Base-by-base conservation (phyloP, 2,329 filamentous ascomycete species). In the Lecanicillium sp. region DNA sequence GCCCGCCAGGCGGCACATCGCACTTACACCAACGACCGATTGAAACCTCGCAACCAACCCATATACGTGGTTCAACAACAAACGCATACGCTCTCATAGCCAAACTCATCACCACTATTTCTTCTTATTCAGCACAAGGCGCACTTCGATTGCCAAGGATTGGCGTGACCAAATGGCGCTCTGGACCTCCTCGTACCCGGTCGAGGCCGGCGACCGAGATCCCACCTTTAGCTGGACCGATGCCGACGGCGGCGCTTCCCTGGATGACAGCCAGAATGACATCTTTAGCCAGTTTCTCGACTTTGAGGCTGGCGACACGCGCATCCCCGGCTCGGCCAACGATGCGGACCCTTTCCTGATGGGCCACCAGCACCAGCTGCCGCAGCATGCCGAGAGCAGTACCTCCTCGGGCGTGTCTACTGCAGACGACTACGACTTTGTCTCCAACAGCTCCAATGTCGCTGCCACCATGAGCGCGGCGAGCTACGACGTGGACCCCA, bases 201-300 rank as follows among this genome's bases (percentile, higher is more conserved):
- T 54, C 33, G 58, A 61, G 41, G 46, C 53, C 42, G 48, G 53
- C 44, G 60, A 62, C 39, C 50, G 59, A 33, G 58, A 62, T 18
- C 46, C 53, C n/a, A 49, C 48, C 47, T 58, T 60, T 48, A 58
- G 51, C 46, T 61, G 58, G 56, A 55, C 55, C 38, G 57, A 60
- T 33, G 33, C 52, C 20, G 57, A 62, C 29, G 51, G 52, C 25
- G 30, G 30, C 28, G 40, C 40, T 13, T 25, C 29, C 13, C 46
- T 47, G 17, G 54, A 50, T 22, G 55, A 59, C 34, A 48, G 48
- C 30, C 46, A 52, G 19, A 52, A 45, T 47, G 60, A 63, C 46
- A 51, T 62, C 36, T 61, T 62, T 40, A 54, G 56, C 14, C 56
- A 62, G 47, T 63, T 60, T 41, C 49, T 62, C 46, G 52, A 62